These are phyloP conservation scores for Corylus americana DNA, from an alignment of 306 rosid species.

Conservation along the genomic window DNA sequence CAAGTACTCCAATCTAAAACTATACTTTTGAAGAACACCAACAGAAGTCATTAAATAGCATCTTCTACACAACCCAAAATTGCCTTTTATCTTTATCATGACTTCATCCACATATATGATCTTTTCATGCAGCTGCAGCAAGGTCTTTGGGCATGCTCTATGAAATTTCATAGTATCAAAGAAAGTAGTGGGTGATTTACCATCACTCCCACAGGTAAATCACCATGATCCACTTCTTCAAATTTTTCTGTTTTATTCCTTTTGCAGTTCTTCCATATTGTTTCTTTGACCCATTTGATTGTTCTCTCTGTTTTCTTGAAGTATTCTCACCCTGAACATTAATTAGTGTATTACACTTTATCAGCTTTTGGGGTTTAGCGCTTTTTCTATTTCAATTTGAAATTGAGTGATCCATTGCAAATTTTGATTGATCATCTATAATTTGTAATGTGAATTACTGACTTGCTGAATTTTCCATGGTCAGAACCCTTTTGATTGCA, in stretches of 20 bases:
- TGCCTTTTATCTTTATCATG: no score
- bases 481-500: no score
- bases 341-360: neutral
- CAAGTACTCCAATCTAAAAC: no score
- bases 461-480: no score
- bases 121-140: no score
- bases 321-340: neutral
- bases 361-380: neutral
- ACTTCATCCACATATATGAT: no score
- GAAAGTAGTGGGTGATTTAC: neutral
- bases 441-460: no score
- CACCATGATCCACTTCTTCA: neutral
- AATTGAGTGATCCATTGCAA: neutral
- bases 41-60: no score
- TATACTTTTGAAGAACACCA: no score
- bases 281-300: neutral
- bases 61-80: no score
- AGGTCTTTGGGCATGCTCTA: no score
- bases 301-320: neutral
- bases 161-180: no score
- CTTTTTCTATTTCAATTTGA: neutral
- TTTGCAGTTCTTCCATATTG: neutral
- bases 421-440: neutral
- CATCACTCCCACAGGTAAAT: constrained; percentile 67
- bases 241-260: neutral